Conservation (phyloP, 2,329 filamentous ascomycete species). For the Ophiognomonia clavigignenti-juglandacearum region DNA sequence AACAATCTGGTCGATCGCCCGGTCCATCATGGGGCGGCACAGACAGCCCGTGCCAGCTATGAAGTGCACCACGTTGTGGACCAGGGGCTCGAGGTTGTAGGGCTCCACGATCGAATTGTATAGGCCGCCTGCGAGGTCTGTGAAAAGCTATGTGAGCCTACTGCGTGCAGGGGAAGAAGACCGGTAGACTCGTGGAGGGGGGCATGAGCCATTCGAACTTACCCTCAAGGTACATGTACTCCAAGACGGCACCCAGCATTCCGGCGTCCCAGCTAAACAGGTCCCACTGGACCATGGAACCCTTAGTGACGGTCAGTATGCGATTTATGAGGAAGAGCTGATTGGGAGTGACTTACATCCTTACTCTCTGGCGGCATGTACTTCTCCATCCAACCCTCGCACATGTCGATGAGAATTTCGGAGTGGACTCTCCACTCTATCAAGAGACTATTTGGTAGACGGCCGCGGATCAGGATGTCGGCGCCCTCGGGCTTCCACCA, state of each 20-base stretch:
- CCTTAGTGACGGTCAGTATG: slow-evolving; percentile 4
- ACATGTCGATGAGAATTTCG: slow-evolving; percentile 8
- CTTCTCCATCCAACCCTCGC: slow-evolving; percentile 9
- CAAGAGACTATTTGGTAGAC: not conserved
- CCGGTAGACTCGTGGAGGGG: too few relatives aligned
- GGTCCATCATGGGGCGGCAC: slow-evolving; percentile 22
- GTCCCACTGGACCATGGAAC: not conserved
- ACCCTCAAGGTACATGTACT: slow-evolving; percentile 25
- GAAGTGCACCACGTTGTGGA: slow-evolving; percentile 21
- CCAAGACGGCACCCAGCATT: slow-evolving; percentile 19
- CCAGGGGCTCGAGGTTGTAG: slow-evolving; percentile 18
- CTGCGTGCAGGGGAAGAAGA: too few relatives aligned
- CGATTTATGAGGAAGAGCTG: not conserved
- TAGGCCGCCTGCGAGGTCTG: slow-evolving; percentile 17
- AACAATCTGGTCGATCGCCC: slow-evolving; percentile 50
- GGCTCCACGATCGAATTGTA: slow-evolving; percentile 10
- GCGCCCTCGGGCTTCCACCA: not conserved
- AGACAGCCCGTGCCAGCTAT: slow-evolving; percentile 22
- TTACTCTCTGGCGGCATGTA: slow-evolving; percentile 3
- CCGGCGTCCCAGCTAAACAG: slow-evolving; percentile 15
- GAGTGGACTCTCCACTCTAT: slow-evolving; percentile 11
- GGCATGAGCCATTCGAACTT: too few relatives aligned
- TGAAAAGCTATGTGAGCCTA: slow-evolving; percentile 1
- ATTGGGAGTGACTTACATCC: slow-evolving; percentile 10
- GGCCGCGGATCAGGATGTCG: slow-evolving; percentile 7